Evolutionary conservation across 805 yeast genomes (phyloP).

Genomic region (Jamesozyma spencerorum): DNA sequence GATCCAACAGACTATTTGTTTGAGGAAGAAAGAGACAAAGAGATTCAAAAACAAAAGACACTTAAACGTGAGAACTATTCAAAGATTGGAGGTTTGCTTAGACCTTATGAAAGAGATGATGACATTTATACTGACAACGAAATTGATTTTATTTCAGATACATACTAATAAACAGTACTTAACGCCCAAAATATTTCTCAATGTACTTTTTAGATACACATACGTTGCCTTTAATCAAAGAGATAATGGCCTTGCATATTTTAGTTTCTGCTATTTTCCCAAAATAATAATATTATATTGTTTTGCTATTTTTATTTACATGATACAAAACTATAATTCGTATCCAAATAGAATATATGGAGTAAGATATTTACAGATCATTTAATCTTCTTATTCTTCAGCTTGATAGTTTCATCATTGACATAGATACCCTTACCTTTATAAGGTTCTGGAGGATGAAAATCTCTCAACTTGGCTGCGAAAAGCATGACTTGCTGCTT

Average conservation of each 20-base stretch:
- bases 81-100: slow-evolving; percentile 79
- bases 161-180: too few species aligned
- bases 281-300: neutral
- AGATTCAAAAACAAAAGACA: slow-evolving; percentile 43
- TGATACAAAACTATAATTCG: neutral
- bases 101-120: slow-evolving; percentile 55
- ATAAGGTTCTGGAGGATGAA: slow-evolving; percentile 95
- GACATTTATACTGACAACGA: neutral
- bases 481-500: slow-evolving; percentile 79
- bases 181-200: too few species aligned
- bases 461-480: slow-evolving; percentile 79
- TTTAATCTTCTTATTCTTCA: slow-evolving; percentile 91
- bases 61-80: slow-evolving; percentile 65
- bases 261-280: neutral
- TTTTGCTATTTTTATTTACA: slow-evolving; percentile 1
- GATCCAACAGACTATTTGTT: slow-evolving; percentile 85
- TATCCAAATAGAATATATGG: neutral
- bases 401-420: slow-evolving; percentile 79
- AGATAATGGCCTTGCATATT: too few species aligned
- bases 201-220: too few species aligned
- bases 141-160: too few species aligned
- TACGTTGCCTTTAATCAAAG: too few species aligned
- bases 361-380: slow-evolving; percentile 23
- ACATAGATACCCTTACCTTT: slow-evolving; percentile 96
- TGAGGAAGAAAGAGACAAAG: slow-evolving; percentile 75